Evolutionary conservation across 306 rosid genomes (phyloP).

Genomic region (Cicer bijugum): DNA sequence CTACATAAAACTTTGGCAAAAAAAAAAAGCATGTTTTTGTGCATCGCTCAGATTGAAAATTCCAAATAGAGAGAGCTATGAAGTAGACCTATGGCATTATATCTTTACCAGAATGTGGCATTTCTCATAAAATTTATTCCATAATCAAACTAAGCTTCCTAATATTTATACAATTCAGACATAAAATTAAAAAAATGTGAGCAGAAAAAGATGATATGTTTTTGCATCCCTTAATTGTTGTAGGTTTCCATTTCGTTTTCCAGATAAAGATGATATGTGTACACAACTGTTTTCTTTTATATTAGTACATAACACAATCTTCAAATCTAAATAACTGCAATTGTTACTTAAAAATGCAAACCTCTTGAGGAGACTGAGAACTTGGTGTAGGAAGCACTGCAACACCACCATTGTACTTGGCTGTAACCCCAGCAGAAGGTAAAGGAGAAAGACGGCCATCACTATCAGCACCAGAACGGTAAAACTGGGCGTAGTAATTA

Average conservation of each 20-base stretch:
- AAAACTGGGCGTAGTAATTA: constrained; percentile 83
- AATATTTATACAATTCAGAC: not conserved
- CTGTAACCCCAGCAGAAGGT: constrained; percentile 68
- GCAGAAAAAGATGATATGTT: not conserved
- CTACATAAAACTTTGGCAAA: constrained; percentile 28
- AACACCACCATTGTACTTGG: constrained; percentile 77
- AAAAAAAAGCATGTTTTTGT: not conserved
- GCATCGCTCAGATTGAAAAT: constrained; percentile 6
- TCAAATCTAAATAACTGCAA: not conserved
- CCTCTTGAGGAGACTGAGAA: constrained; percentile 92
- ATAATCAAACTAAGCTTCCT: constrained; percentile 1
- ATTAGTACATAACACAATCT: not conserved
- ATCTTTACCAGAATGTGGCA: not conserved
- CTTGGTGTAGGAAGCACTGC: constrained; percentile 68
- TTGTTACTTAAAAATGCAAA: constrained; percentile 42
- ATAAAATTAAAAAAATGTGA: not conserved
- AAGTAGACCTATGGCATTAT: not conserved
- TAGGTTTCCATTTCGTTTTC: not conserved
- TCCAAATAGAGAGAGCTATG: not conserved
- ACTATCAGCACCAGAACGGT: constrained; percentile 77
- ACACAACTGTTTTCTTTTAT: not conserved
- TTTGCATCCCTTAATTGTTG: not conserved
- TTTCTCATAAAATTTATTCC: not conserved
- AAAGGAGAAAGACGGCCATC: constrained; percentile 93
- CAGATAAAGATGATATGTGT: constrained; percentile 5